Evolutionary conservation across 1,284 basidiomycete genomes (phyloP).

Genomic region (Ceratobasidium sp.): DNA sequence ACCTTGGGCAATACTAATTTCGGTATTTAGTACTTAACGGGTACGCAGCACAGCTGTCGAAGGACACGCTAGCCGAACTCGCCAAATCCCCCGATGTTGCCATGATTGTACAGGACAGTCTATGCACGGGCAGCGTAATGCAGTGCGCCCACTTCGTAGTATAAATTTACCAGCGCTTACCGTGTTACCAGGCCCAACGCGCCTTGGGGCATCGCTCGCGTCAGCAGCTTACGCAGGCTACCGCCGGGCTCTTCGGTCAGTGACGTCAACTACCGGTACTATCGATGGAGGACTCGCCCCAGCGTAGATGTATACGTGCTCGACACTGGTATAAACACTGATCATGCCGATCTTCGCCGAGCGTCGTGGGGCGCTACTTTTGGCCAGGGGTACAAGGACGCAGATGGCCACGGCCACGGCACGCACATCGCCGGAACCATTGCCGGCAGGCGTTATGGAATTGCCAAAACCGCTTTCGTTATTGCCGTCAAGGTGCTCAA

Average conservation of each 20-base stretch:
- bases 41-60: slow-evolving; percentile 45
- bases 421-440: slow-evolving; percentile 59
- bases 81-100: slow-evolving; percentile 33
- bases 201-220: slow-evolving; percentile 36
- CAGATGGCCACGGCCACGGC: slow-evolving; percentile 46
- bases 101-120: slow-evolving; percentile 45
- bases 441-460: slow-evolving; percentile 80
- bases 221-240: slow-evolving; percentile 18
- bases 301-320: slow-evolving; percentile 68
- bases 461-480: slow-evolving; percentile 93
- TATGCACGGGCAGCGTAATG: not conserved
- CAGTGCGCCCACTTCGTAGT: not conserved
- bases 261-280: slow-evolving; percentile 5
- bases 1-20: not conserved
- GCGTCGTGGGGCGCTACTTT: slow-evolving; percentile 68
- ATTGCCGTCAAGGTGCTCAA: slow-evolving; percentile 98
- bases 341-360: slow-evolving; percentile 70
- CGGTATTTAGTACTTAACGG: slow-evolving; percentile 22
- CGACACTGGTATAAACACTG: slow-evolving; percentile 66
- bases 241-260: slow-evolving; percentile 3
- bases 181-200: slow-evolving; percentile 22
- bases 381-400: slow-evolving; percentile 61
- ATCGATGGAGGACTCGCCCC: slow-evolving; percentile 56
- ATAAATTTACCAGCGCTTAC: not conserved
- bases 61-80: slow-evolving; percentile 36